Base-by-base conservation (phyloP, 805 yeast genomes). In the Spathaspora sp. region DNA sequence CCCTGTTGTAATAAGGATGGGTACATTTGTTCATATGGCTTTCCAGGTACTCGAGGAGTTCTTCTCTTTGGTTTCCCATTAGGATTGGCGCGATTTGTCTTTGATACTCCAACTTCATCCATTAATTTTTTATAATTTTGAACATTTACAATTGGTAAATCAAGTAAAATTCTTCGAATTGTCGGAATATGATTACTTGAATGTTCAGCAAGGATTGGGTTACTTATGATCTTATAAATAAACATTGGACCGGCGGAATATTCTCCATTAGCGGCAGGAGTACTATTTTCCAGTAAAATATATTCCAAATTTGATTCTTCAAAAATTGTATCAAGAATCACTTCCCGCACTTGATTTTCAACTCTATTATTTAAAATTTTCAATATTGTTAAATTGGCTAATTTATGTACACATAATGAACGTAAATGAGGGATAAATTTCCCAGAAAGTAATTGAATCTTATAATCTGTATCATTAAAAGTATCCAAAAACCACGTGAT, bases 401-500 rank as follows among this genome's bases (percentile, higher is more conserved):
- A 72, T 68, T 91, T 93, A 60, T 90, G 96, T 42, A 86, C 80
- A 60, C 93, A 83, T 53, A 90, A 70, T 39, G 74, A 77, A 11
- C 76, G 81, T 60, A 91, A 76, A 58, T 83, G 76, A 0, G 89
- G 85, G 45, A 82, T 60, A 50, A 90, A 71, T 60, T 79, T 77
- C 29, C 81, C 79, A 1, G 90, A 83, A 46, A 94, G 72, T 17
- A 89, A 72, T 40, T 85, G 84, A 17, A 49, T 43, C 1, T 56
- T 52, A 2, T 57, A 44, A 5, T 65, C 65, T 44, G 52, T 39
- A 12, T 64, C 68, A 50, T 61, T 67, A 53, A 66, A 74, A 1
- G 97, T 89, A 64, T 94, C 99, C 63, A 94, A 78, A 60, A 88
- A 87, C 99, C 99, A 94, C 1, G 97, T 90, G 50, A 94, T 80